These are phyloP conservation scores for Mitragyna speciosa DNA, from an alignment of 257 asterid species.

Conservation along the genomic window DNA sequence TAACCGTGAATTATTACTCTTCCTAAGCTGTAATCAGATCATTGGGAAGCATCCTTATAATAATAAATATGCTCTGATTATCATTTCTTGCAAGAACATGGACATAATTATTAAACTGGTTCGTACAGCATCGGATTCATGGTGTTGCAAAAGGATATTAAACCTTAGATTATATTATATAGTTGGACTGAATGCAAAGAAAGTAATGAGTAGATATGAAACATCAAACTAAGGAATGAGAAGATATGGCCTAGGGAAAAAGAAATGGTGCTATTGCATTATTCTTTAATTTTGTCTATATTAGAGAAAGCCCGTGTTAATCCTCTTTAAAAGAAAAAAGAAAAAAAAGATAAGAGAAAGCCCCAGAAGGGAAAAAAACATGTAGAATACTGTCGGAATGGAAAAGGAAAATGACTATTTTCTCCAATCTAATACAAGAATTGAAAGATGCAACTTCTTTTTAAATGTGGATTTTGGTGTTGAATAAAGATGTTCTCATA, in stretches of 20 bases:
- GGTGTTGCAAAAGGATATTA: not conserved
- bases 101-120: not conserved
- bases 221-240: too few species aligned
- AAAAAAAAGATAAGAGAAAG: too few species aligned
- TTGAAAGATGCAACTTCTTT: too few species aligned
- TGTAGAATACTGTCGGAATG: not conserved
- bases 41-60: not conserved
- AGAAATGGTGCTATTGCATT: too few species aligned
- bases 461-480: too few species aligned
- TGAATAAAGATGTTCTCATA: too few species aligned
- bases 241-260: not conserved
- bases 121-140: not conserved
- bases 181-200: too few species aligned
- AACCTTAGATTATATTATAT: not conserved
- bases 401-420: not conserved
- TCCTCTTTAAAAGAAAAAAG: too few species aligned
- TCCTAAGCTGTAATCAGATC: not conserved
- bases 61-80: not conserved
- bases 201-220: too few species aligned
- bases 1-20: not conserved
- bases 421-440: too few species aligned
- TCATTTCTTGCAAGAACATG: not conserved
- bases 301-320: too few species aligned
- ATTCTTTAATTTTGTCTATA: too few species aligned
- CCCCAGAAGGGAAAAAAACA: not conserved